These are phyloP conservation scores for Paspalum notatum DNA, from an alignment of 176 grass and related monocot genomes.

Conservation along the genomic window DNA sequence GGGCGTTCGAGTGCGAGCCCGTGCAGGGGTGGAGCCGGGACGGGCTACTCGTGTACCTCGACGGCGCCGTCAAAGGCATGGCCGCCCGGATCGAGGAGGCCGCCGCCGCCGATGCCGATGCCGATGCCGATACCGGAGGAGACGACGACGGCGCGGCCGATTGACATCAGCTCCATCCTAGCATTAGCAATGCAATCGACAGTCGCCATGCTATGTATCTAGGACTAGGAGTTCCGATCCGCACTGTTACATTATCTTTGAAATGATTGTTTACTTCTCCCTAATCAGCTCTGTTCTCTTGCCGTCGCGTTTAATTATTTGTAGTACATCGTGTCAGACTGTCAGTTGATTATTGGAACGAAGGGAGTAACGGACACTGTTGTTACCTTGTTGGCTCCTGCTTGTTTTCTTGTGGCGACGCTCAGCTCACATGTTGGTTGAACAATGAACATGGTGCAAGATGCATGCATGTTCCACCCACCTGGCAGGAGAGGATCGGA, in stretches of 20 bases:
- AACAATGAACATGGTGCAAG: too few relatives aligned
- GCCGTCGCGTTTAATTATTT: too few relatives aligned
- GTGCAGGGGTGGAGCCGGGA: slow-evolving; percentile 63
- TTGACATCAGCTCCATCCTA: not conserved
- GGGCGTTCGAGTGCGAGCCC: slow-evolving; percentile 73
- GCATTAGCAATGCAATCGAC: not conserved
- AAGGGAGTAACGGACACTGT: too few relatives aligned
- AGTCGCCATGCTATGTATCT: not conserved
- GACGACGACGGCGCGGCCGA: not conserved
- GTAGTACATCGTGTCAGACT: not conserved
- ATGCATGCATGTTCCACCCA: too few relatives aligned
- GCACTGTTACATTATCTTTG: too few relatives aligned
- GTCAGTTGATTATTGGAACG: not conserved
- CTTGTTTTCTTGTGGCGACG: not conserved
- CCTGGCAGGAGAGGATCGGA: too few relatives aligned
- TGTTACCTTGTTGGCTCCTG: not conserved
- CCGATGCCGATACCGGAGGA: not conserved
- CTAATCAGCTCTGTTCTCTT: not conserved
- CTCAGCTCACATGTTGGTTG: too few relatives aligned
- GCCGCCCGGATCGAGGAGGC: slow-evolving; percentile 54
- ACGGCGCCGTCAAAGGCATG: slow-evolving; percentile 46
- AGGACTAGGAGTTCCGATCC: not conserved
- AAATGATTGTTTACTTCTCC: not conserved
- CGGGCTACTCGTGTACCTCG: slow-evolving; percentile 51
- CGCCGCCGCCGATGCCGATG: not conserved